These are phyloP conservation scores for Juglanconis sp. DNA, from an alignment of 2,329 filamentous ascomycete species.

Conservation along the genomic window DNA sequence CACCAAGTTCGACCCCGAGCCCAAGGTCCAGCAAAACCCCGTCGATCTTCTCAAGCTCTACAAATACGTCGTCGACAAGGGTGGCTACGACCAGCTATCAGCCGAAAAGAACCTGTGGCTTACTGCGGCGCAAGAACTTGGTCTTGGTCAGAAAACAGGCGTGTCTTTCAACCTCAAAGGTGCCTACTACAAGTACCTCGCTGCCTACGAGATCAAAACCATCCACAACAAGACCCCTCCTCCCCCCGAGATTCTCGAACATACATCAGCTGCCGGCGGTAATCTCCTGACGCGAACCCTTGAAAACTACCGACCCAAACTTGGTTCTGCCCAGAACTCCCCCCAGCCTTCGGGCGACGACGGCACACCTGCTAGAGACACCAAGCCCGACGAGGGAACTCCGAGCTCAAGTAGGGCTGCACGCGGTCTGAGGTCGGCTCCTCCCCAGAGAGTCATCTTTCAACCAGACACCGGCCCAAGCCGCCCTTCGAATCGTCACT, in stretches of 20 bases:
- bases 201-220: slow-evolving; percentile 80
- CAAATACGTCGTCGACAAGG: slow-evolving; percentile 70
- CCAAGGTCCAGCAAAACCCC: slow-evolving; percentile 73
- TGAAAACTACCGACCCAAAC: slow-evolving; percentile 64
- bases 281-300: slow-evolving; percentile 73
- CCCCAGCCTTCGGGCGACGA: slow-evolving; percentile 59
- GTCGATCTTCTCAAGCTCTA: slow-evolving; percentile 78
- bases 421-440: slow-evolving; percentile 73
- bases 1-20: slow-evolving; percentile 74
- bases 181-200: slow-evolving; percentile 85
- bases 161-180: slow-evolving; percentile 83
- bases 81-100: slow-evolving; percentile 82
- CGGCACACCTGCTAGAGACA: slow-evolving; percentile 54
- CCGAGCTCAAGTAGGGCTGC: slow-evolving; percentile 56
- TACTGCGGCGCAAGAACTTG: slow-evolving; percentile 71
- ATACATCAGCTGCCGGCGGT: slow-evolving; percentile 81
- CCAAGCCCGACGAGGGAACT: slow-evolving; percentile 43
- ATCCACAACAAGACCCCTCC: slow-evolving; percentile 78
- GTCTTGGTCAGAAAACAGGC: slow-evolving; percentile 72
- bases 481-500: slow-evolving; percentile 58
- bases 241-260: slow-evolving; percentile 82
- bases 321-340: slow-evolving; percentile 52
- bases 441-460: slow-evolving; percentile 78
- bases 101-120: slow-evolving; percentile 85
- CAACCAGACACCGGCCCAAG: slow-evolving; percentile 71